These are phyloP conservation scores for Knufia petricola DNA, from an alignment of 2,329 filamentous ascomycete genomes.

Conservation along the genomic window DNA sequence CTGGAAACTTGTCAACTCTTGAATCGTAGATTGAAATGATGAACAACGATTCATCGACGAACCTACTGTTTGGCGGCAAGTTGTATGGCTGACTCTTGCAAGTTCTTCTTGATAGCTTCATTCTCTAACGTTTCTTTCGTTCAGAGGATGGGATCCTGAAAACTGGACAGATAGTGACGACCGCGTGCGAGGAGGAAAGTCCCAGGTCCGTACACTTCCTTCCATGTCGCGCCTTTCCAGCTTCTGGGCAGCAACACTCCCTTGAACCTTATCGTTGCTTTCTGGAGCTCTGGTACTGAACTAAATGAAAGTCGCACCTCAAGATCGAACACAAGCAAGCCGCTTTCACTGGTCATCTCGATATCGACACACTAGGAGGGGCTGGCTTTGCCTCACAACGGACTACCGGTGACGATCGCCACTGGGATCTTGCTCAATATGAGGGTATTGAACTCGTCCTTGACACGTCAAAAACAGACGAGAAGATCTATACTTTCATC, in stretches of 20 bases:
- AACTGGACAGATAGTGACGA: constrained; percentile 66
- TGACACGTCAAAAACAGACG: constrained; percentile 40
- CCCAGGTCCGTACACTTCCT: neutral
- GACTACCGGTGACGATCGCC: constrained; percentile 46
- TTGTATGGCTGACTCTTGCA: neutral
- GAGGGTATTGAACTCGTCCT: constrained; percentile 52
- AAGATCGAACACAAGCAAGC: constrained; percentile 33
- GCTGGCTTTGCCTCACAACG: constrained; percentile 76
- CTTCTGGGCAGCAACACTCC: constrained; percentile 14
- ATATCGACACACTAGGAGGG: constrained; percentile 65
- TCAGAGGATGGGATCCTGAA: constrained; percentile 41
- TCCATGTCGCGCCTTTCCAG: neutral
- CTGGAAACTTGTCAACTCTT: too few species aligned
- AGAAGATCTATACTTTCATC: constrained; percentile 62
- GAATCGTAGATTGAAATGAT: too few species aligned
- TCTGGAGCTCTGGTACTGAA: constrained; percentile 2
- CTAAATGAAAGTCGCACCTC: constrained; percentile 38
- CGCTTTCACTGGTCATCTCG: constrained; percentile 58
- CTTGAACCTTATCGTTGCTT: neutral
- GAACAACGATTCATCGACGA: neutral
- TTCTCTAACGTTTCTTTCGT: neutral
- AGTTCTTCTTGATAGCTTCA: neutral
- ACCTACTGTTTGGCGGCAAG: neutral
- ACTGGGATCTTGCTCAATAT: constrained; percentile 56
- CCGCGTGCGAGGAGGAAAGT: constrained; percentile 61